phyloP scores from a whole-genome alignment of 176 grass and related monocot species.

The Aegilops longissima region DNA sequence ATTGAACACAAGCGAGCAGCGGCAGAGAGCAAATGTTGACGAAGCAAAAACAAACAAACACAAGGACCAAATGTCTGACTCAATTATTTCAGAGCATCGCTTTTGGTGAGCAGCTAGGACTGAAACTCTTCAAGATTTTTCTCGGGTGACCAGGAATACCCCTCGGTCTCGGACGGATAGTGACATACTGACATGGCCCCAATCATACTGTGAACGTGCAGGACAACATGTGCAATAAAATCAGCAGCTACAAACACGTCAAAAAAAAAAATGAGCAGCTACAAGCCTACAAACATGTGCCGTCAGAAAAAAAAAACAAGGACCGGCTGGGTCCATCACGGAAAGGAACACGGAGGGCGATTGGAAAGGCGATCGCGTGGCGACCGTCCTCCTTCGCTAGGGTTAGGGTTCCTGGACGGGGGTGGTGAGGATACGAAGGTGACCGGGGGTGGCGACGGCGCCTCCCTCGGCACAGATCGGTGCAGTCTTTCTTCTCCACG shows the following conservation, averaged over 20 bases:
- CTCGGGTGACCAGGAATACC: not conserved
- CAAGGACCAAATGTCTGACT: not conserved
- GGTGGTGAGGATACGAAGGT: too few species aligned
- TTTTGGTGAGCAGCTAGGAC: not conserved
- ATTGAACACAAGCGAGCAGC: not conserved
- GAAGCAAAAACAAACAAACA: not conserved
- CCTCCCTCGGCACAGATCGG: too few species aligned
- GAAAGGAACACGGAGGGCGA: too few species aligned
- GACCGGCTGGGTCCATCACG: too few species aligned
- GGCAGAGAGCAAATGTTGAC: not conserved
- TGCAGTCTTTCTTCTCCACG: too few species aligned
- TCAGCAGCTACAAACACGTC: not conserved
- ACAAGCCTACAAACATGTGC: too few species aligned
- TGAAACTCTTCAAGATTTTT: not conserved
- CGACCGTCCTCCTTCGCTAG: too few species aligned
- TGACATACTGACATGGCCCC: not conserved
- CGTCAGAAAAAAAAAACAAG: too few species aligned
- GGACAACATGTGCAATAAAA: not conserved
- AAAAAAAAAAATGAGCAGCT: too few species aligned
- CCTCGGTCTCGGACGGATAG: not conserved
- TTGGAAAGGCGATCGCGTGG: too few species aligned
- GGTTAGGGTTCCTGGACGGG: too few species aligned
- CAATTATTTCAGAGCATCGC: not conserved
- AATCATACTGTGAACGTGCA: not conserved
- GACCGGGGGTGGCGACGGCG: too few species aligned